A percentile compares a stretch with the other conserved stretches of the same genome.
Conservation (phyloP, 176 grass and related monocot genomes). For the Thinopyrum elongatum region DNA sequence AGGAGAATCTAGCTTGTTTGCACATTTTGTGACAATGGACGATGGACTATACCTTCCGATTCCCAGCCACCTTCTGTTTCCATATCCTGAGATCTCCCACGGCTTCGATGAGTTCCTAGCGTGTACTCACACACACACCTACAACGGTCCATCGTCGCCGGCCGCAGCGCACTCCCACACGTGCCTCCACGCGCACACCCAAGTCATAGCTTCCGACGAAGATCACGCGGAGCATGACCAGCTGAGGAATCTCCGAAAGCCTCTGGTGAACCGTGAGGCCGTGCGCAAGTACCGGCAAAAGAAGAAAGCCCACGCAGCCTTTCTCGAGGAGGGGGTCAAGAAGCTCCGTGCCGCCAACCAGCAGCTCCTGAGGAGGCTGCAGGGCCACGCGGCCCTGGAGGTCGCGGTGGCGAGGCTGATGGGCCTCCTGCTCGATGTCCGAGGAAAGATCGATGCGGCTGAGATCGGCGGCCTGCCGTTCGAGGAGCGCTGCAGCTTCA, state of each 20-base stretch:
- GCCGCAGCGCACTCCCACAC: constrained; percentile 56
- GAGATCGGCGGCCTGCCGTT: constrained; percentile 52
- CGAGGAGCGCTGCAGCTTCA: constrained; percentile 39
- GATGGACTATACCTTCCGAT: constrained; percentile 59
- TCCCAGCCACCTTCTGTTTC: constrained; percentile 63
- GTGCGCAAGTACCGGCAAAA: constrained; percentile 95
- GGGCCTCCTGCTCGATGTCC: constrained; percentile 51
- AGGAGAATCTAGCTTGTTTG: constrained; percentile 17
- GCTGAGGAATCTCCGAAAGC: constrained; percentile 37
- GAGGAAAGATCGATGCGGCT: constrained; percentile 59
- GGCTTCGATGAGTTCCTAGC: constrained; percentile 68
- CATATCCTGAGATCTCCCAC: constrained; percentile 43
- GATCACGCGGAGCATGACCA: constrained; percentile 32
- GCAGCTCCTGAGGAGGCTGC: constrained; percentile 71
- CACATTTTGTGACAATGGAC: constrained; percentile 56
- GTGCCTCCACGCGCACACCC: constrained; percentile 75
- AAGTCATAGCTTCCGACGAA: constrained; percentile 37
- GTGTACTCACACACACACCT: constrained; percentile 77
- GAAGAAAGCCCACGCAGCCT: constrained; percentile 85
- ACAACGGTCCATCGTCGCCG: constrained; percentile 37
- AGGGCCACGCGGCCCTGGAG: constrained; percentile 59
- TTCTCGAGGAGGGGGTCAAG: constrained; percentile 79
- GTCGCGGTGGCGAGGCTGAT: constrained; percentile 66
- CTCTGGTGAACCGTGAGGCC: constrained; percentile 71
- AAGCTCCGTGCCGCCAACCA: constrained; percentile 65